phyloP scores from a whole-genome alignment of 1,284 basidiomycete species.

The Ustilago xerochloae region DNA sequence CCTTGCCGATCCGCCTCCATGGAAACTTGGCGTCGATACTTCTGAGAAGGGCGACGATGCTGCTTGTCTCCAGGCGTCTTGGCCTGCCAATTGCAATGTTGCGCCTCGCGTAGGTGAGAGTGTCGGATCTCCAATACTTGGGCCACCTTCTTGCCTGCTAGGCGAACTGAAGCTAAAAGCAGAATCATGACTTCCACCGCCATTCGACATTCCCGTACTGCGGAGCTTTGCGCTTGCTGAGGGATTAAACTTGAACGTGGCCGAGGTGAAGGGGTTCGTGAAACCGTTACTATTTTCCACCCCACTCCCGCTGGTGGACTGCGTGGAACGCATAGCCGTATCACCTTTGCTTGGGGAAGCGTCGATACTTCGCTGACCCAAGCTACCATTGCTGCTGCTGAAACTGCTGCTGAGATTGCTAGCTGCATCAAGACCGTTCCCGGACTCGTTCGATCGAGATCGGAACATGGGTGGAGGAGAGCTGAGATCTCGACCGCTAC shows the following conservation, averaged over 20 bases:
- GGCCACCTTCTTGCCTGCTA: constrained; percentile 3
- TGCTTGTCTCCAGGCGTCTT: constrained; percentile 39
- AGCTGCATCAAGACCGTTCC: neutral
- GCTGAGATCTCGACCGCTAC: constrained; percentile 36
- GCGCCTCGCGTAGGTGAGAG: constrained; percentile 15
- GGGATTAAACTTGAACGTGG: constrained; percentile 35
- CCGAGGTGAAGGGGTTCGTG: constrained; percentile 35
- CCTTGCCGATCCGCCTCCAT: constrained; percentile 35
- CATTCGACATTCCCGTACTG: constrained; percentile 8
- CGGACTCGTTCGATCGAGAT: constrained; percentile 38
- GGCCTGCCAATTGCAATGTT: constrained; percentile 13
- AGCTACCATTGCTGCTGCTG: constrained; percentile 11
- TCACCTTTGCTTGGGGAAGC: neutral
- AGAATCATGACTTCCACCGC: constrained; percentile 15
- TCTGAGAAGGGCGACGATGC: constrained; percentile 45
- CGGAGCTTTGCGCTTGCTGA: constrained; percentile 10
- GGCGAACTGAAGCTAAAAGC: too few relatives aligned
- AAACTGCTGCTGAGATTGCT: constrained; percentile 25
- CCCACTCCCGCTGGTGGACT: constrained; percentile 27
- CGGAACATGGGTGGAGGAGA: constrained; percentile 54
- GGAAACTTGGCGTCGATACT: constrained; percentile 38
- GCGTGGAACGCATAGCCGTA: constrained; percentile 21
- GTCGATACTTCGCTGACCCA: neutral
- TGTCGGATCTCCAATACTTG: constrained; percentile 1
- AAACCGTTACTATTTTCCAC: constrained; percentile 20